These are phyloP conservation scores for Parachaetomium inaequale DNA, from an alignment of 495 filamentous ascomycete genomes.

Conservation along the genomic window DNA sequence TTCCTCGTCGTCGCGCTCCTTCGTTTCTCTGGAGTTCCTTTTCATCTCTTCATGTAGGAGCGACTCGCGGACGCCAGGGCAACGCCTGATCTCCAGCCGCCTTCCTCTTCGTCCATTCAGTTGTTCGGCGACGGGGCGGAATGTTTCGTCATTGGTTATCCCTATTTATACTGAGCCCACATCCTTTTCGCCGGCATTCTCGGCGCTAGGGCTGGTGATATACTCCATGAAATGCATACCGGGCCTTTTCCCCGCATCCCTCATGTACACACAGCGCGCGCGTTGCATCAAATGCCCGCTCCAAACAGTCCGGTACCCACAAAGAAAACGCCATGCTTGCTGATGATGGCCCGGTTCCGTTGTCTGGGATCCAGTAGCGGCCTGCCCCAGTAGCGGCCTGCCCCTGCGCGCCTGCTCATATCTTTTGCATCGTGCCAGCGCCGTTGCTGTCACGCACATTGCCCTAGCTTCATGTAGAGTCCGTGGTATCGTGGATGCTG, in stretches of 20 bases:
- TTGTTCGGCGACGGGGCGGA: too few relatives aligned
- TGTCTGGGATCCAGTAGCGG: neutral
- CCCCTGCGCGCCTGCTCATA: neutral
- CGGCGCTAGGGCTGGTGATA: too few relatives aligned
- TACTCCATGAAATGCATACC: neutral
- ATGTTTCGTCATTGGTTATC: neutral
- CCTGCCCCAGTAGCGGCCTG: too few relatives aligned
- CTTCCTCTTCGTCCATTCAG: too few relatives aligned
- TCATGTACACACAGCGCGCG: neutral
- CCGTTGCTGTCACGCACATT: neutral
- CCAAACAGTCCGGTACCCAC: neutral
- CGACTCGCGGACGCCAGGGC: too few relatives aligned
- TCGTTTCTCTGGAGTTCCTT: too few relatives aligned
- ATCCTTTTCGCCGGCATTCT: neutral
- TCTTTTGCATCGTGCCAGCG: neutral
- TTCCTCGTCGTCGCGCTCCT: too few relatives aligned
- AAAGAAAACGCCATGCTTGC: conserved; percentile 5
- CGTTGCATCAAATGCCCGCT: neutral
- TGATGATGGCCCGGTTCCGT: neutral
- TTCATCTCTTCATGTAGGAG: too few relatives aligned
- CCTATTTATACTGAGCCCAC: conserved; percentile 1
- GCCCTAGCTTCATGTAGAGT: neutral
- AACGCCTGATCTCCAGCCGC: too few relatives aligned
- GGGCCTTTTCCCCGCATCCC: neutral
- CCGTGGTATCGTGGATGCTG: neutral